Evolutionary conservation across 805 yeast genomes (phyloP), one percentile per base, ranked within the genome.

Genomic region (Spathaspora sp.): DNA sequence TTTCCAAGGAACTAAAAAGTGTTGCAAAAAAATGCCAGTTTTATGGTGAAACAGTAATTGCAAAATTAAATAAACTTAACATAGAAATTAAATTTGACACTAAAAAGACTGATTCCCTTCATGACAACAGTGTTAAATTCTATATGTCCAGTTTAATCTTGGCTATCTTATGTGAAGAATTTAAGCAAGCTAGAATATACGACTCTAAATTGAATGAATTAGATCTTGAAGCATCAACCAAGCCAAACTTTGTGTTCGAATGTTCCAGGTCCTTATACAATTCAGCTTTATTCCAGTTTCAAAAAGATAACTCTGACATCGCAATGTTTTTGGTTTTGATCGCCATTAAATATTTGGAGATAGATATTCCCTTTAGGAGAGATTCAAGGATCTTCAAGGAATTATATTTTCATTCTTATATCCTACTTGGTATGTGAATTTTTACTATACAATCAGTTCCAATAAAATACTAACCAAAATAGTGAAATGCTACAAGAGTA

Each of bases 1-100:
- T 47, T n/a, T 28, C 35, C 18, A 47, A 28, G 9, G 44, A 46
- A 17, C 17, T 48, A 16, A 31, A 12, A 11, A 31, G 23, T 20
- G 45, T 48, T 14, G 47, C 50, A 12, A 48, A 32, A 18, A 48
- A 48, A 42, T 43, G 46, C 35, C 46, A 48, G 4, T 18, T n/a
- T 6, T 48, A 42, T 38, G 40, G 35, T 5, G 46, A 44, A 23
- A 12, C 42, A 14, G 16, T 42, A 6, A n/a, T 48, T 7, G 28
- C 38, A 39, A 43, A 26, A 44, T 20, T 48, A 10, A 38, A 42
- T 19, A 18, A 29, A 1, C 17, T 48, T 9, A 46, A 48, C 18
- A 48, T 42, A 23, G 50, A 48, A 18, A 26, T 10, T 19, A 23
- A 17, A 2, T n/a, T 48, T 12, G 20, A 3, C 11, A 18, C 28